Percentiles rank a stretch among this genome's conserved stretches.
Evolutionary conservation across 169 alveolate genomes (phyloP).

Genomic region (Eimeria nieschulzi): DNA sequence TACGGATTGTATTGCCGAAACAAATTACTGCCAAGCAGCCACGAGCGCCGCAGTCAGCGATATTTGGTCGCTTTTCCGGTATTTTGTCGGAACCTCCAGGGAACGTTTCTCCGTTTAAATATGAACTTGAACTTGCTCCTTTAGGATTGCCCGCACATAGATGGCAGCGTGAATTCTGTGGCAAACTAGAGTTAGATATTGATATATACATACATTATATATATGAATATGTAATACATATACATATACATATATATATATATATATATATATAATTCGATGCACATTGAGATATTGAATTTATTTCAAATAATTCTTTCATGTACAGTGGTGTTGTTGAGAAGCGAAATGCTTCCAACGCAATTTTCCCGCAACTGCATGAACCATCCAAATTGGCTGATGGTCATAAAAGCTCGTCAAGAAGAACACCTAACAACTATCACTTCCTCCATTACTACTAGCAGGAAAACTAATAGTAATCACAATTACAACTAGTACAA

Average conservation of each 20-base stretch:
- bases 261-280: neutral
- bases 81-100: neutral
- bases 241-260: neutral
- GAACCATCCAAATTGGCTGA: no score
- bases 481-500: no score
- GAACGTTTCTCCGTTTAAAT: neutral
- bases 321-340: no score
- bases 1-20: neutral
- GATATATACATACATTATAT: neutral
- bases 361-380: no score
- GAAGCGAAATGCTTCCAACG: no score
- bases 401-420: no score
- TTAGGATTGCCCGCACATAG: neutral
- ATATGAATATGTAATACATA: neutral
- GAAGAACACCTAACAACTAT: no score
- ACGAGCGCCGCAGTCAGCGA: neutral
- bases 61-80: neutral
- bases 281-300: neutral
- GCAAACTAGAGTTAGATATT: neutral
- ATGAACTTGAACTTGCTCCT: neutral
- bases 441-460: no score
- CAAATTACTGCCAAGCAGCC: neutral
- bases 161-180: neutral
- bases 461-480: no score
- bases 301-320: neutral